A percentile compares a stretch with the other conserved stretches of the same genome.
Evolutionary conservation across 2,329 filamentous ascomycete genomes (phyloP).

Genomic region (Penicillium digitatum): DNA sequence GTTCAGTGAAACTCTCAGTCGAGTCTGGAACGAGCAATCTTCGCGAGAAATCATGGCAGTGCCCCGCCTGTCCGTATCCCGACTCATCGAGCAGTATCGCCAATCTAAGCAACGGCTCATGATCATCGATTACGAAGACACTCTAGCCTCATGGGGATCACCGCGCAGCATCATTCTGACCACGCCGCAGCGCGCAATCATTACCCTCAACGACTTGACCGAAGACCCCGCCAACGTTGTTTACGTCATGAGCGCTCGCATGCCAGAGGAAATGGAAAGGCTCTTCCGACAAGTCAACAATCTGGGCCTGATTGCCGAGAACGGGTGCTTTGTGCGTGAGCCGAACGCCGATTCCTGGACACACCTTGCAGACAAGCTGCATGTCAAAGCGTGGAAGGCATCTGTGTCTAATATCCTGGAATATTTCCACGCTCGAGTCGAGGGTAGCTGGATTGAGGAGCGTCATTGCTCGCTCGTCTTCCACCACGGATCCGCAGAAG

Average conservation of each 20-base stretch:
- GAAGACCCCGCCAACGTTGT: conserved; percentile 77
- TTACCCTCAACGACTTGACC: conserved; percentile 75
- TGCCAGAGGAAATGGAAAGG: conserved; percentile 80
- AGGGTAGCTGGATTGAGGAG: conserved; percentile 82
- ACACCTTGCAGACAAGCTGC: conserved; percentile 67
- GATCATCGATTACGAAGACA: conserved; percentile 91
- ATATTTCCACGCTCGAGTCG: conserved; percentile 86
- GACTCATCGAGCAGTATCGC: conserved; percentile 63
- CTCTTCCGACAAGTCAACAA: conserved; percentile 79
- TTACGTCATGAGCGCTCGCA: conserved; percentile 89
- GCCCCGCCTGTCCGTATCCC: conserved; percentile 70
- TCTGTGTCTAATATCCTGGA: conserved; percentile 77
- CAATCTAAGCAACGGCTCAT: conserved; percentile 68
- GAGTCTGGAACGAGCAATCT: conserved; percentile 78
- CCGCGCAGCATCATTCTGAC: conserved; percentile 79
- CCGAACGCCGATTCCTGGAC: conserved; percentile 67
- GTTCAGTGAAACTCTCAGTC: conserved; percentile 66
- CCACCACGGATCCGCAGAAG: conserved; percentile 79
- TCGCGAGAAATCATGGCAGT: conserved; percentile 80
- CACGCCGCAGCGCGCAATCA: conserved; percentile 79
- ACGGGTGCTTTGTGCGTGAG: conserved; percentile 83
- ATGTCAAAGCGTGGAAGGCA: conserved; percentile 74
- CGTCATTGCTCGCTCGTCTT: conserved; percentile 89
- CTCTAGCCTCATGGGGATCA: conserved; percentile 80
- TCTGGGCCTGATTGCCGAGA: conserved; percentile 87